Base-by-base conservation (phyloP, 331 rosid genomes). In the Stylosanthes scabra region DNA sequence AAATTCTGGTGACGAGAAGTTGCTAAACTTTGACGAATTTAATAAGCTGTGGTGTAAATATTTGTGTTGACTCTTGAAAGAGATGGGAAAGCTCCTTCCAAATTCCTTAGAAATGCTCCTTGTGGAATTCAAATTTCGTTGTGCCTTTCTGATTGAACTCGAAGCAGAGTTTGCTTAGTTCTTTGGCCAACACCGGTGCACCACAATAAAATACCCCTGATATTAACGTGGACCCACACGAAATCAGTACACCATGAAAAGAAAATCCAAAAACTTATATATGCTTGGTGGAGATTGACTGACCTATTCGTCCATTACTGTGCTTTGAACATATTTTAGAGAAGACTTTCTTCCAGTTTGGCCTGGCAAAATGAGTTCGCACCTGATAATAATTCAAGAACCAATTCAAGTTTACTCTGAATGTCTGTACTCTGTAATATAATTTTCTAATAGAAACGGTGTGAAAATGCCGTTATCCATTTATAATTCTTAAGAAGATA, bases 281-380 rank as follows among this genome's bases (percentile, higher is more conserved):
- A 28, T 34, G 68, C 63, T 59, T 60, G n/a, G 9, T 75, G 59
- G 59, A 74, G 60, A 50, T 56, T 51, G 63, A 52, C 89, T 84
- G 42, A 90, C 98, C 98, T 78, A 93, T 93, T 81, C 91, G 80
- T n/a, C 97, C 97, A 87, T 80, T 71, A 65, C 83, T 74, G 78
- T 93, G 98, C 88, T 93, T 93, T 64, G 98, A 86, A 75, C 86
- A 83, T 27, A 89, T 81, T 83, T 83, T 93, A n/a, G 93, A 81
- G 87, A 93, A 80, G 75, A 93, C 98, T 82, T 89, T 93, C 89
- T 93, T 93, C 98, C 98, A 93, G 64, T 93, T 93, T 31, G 98
- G 98, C 92, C 98, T 88, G 2, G 98, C 98, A 77, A 93, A 93
- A 84, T 93, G 98, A 63, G 98, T 93, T 54, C 98, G 82, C 58